Evolutionary conservation across 2,329 filamentous ascomycete species (phyloP).

Genomic region (Chrysosporium queenslandicum): DNA sequence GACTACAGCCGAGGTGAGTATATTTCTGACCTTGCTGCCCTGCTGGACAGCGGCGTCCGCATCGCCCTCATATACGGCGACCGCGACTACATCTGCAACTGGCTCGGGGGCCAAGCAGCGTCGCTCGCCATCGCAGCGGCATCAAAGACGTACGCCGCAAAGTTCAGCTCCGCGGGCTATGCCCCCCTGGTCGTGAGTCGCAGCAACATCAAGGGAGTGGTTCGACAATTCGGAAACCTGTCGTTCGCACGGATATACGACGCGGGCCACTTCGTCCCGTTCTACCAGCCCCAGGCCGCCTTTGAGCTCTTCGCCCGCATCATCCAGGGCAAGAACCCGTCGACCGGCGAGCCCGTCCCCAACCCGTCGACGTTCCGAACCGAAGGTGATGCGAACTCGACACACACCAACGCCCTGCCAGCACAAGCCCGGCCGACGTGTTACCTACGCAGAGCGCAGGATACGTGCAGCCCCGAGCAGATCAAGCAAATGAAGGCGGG

Average conservation of each 20-base stretch:
- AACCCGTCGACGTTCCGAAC: conserved; percentile 47
- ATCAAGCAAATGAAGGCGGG: conserved; percentile 39
- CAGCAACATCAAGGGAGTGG: conserved; percentile 50
- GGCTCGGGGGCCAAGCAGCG: conserved; percentile 62
- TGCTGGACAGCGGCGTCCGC: conserved; percentile 53
- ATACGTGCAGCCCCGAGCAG: conserved; percentile 47
- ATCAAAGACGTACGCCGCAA: conserved; percentile 37
- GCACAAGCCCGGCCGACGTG: conserved; percentile 46
- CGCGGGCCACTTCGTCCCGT: conserved; percentile 45
- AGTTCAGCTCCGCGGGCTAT: conserved; percentile 61
- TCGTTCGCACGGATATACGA: conserved; percentile 54
- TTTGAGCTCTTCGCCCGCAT: conserved; percentile 46
- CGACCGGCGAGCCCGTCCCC: conserved; percentile 39
- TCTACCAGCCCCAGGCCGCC: conserved; percentile 44
- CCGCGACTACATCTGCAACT: conserved; percentile 48
- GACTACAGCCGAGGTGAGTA: conserved; percentile 57
- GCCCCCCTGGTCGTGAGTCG: conserved; percentile 59
- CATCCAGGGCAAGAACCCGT: conserved; percentile 38
- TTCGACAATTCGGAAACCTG: conserved; percentile 66
- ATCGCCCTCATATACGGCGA: conserved; percentile 64
- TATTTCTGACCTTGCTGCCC: conserved; percentile 48
- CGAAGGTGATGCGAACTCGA: conserved; percentile 49
- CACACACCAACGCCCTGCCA: conserved; percentile 46
- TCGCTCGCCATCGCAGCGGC: conserved; percentile 49
- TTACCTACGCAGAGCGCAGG: conserved; percentile 46